A percentile compares a stretch with the other conserved stretches of the same genome.
phyloP scores from a whole-genome alignment of 1,284 basidiomycete species.

The Ceratobasidium theobromae region DNA sequence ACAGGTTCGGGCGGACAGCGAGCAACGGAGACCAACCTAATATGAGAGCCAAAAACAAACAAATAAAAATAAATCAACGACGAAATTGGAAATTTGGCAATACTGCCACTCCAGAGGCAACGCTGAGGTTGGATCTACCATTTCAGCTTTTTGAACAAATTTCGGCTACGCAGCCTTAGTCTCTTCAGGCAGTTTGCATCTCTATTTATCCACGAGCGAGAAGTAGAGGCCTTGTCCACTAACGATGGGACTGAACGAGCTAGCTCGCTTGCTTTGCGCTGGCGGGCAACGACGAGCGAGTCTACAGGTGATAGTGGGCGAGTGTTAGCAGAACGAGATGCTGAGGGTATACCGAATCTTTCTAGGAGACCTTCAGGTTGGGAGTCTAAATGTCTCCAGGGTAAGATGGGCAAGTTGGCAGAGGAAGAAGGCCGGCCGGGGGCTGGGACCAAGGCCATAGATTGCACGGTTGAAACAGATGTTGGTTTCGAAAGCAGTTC shows the following conservation, averaged over 20 bases:
- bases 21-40: too few species aligned
- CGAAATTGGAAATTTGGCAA: too few species aligned
- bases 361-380: too few species aligned
- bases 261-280: background rate
- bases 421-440: constrained; percentile 3
- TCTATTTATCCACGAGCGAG: constrained; percentile 1
- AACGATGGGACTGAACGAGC: background rate
- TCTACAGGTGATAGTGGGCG: constrained; percentile 7
- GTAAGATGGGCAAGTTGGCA: background rate
- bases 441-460: too few species aligned
- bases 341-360: background rate
- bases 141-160: constrained; percentile 10
- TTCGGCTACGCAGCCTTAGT: background rate
- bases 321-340: background rate
- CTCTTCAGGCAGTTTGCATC: background rate
- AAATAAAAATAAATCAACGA: too few species aligned
- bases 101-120: too few species aligned
- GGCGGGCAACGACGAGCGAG: constrained; percentile 13
- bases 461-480: too few species aligned
- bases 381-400: too few species aligned
- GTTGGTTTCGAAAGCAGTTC: too few species aligned
- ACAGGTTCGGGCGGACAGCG: too few species aligned
- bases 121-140: background rate
- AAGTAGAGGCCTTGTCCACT: background rate
- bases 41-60: too few species aligned